phyloP scores from a whole-genome alignment of 805 yeast species.

The Vanderwaltozyma yarrowii region DNA sequence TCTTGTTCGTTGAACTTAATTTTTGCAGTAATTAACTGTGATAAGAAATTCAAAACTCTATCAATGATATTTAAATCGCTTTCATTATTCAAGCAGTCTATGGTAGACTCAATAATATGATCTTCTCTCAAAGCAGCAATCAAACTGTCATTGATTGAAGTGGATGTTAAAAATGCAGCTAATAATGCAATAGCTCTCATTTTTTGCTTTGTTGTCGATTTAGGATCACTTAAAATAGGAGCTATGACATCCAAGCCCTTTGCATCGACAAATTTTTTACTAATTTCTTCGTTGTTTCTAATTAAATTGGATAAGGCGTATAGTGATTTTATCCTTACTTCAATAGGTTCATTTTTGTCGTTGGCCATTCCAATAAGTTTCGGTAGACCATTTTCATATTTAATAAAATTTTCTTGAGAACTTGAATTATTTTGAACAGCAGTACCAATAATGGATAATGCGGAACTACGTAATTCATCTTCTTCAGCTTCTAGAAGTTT shows the following conservation, averaged over 20 bases:
- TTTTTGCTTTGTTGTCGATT: constrained; percentile 32
- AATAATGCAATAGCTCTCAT: constrained; percentile 48
- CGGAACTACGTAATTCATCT: constrained; percentile 40
- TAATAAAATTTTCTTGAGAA: constrained; percentile 57
- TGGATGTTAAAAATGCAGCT: constrained; percentile 50
- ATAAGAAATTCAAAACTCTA: constrained; percentile 42
- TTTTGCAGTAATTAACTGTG: constrained; percentile 35
- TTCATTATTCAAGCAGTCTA: constrained; percentile 21
- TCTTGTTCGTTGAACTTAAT: constrained; percentile 41
- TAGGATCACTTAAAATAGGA: constrained; percentile 16
- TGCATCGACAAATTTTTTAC: constrained; percentile 40
- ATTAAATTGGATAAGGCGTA: constrained; percentile 69
- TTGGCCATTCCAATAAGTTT: constrained; percentile 36
- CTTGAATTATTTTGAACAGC: constrained; percentile 87
- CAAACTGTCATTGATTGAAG: constrained; percentile 32
- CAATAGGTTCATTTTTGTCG: constrained; percentile 17
- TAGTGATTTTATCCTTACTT: constrained; percentile 50
- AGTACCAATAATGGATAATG: constrained; percentile 72
- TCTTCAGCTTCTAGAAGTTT: constrained; percentile 37
- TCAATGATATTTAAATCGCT: constrained; percentile 42
- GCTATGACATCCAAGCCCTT: constrained; percentile 56
- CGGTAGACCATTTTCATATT: constrained; percentile 39
- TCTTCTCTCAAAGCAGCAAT: constrained; percentile 30
- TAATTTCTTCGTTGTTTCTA: constrained; percentile 55
- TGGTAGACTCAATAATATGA: constrained; percentile 19